Evolutionary conservation across 2,329 filamentous ascomycete species (phyloP).

Genomic region (Bipolaris bicolor): DNA sequence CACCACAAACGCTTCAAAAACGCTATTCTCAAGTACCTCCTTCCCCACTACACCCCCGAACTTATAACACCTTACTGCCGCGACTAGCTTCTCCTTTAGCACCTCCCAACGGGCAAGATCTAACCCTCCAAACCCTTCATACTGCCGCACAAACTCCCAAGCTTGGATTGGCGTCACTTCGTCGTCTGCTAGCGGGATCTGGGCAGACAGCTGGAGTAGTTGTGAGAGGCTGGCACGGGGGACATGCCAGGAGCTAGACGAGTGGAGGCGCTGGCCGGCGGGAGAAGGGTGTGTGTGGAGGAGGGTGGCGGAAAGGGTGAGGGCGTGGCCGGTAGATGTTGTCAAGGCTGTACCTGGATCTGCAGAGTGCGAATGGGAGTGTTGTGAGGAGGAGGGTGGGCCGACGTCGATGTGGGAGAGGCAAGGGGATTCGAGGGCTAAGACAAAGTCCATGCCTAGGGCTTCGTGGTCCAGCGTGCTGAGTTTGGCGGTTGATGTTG

Average conservation of each 20-base stretch:
- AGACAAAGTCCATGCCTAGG: conserved; percentile 43
- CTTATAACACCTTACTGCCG: conserved; percentile 43
- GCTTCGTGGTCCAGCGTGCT: conserved; percentile 23
- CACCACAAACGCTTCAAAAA: conserved; percentile 25
- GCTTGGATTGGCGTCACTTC: conserved; percentile 49
- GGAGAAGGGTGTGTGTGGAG: conserved; percentile 25
- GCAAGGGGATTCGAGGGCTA: conserved; percentile 47
- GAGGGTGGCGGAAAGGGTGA: conserved; percentile 39
- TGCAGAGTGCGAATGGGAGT: no score
- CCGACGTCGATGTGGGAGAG: conserved; percentile 35
- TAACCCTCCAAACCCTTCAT: conserved; percentile 31
- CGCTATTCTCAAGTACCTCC: conserved; percentile 18
- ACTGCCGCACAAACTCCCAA: conserved; percentile 43
- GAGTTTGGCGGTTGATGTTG: neutral
- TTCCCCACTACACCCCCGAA: conserved; percentile 30
- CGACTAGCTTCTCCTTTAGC: conserved; percentile 34
- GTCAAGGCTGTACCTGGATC: neutral
- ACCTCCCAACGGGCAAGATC: conserved; percentile 26
- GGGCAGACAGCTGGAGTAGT: conserved; percentile 27
- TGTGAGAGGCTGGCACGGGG: conserved; percentile 25
- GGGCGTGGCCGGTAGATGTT: conserved; percentile 37
- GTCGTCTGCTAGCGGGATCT: conserved; percentile 25
- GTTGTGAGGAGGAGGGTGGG: no score
- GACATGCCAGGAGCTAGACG: conserved; percentile 21
- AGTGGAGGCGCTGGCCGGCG: conserved; percentile 6